Conservation (phyloP, 1,284 basidiomycete species). For the Macrocystidia cucumis region DNA sequence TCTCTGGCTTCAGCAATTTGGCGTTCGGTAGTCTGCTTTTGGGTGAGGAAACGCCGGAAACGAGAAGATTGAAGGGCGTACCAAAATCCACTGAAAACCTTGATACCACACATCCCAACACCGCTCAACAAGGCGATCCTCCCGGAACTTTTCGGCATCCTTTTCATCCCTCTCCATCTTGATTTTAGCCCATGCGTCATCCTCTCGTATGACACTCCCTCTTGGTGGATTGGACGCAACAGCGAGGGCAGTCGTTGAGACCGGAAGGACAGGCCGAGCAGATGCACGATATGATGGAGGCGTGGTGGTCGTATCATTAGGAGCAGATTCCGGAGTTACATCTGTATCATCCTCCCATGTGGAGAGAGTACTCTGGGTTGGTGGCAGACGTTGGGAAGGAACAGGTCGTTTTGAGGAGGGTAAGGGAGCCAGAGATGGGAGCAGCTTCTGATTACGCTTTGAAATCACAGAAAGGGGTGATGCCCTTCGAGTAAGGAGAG, state of each 20-base stretch:
- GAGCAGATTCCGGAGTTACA: too few relatives aligned
- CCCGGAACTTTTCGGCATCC: conserved; percentile 61
- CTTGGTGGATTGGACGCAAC: conserved; percentile 17
- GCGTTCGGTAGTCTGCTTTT: conserved; percentile 46
- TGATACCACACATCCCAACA: conserved; percentile 69
- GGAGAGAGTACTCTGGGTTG: too few relatives aligned
- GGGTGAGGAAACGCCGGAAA: conserved; percentile 9
- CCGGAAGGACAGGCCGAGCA: conserved; percentile 18
- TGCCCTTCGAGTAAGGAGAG: too few relatives aligned
- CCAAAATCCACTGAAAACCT: conserved; percentile 61
- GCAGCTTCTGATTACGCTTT: too few relatives aligned
- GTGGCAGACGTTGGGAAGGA: too few relatives aligned
- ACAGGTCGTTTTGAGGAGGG: too few relatives aligned
- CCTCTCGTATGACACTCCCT: conserved; percentile 47
- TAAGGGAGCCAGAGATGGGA: too few relatives aligned
- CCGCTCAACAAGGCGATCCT: conserved; percentile 52
- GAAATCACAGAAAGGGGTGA: too few relatives aligned
- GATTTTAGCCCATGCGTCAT: conserved; percentile 72
- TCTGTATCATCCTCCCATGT: too few relatives aligned
- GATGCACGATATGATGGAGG: conserved; percentile 46
- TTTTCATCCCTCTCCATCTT: conserved; percentile 60
- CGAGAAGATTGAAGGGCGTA: conserved; percentile 28
- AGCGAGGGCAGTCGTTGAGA: conserved; percentile 1
- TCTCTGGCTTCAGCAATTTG: conserved; percentile 55
- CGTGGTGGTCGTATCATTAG: conserved; percentile 34